Evolutionary conservation across 352 stramenopile species (phyloP).

Genomic region (Phytophthora brassicae): DNA sequence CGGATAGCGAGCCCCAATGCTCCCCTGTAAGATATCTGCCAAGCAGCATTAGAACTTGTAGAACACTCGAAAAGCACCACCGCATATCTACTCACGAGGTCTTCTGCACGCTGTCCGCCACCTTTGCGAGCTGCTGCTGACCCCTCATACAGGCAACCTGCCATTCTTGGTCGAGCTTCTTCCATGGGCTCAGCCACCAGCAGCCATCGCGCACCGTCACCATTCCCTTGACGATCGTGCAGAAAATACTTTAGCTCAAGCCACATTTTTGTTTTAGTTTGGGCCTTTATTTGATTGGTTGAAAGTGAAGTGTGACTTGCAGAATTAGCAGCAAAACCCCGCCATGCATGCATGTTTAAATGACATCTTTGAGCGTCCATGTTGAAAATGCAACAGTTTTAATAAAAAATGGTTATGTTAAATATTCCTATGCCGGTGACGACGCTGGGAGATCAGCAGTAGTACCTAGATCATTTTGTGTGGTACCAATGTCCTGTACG

Average conservation of each 20-base stretch:
- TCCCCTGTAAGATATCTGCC: constrained; percentile 64
- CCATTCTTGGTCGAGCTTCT: constrained; percentile 72
- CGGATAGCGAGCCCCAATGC: constrained; percentile 59
- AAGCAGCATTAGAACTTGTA: neutral
- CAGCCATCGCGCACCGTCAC: constrained; percentile 25
- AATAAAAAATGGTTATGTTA: no score
- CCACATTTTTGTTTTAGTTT: no score
- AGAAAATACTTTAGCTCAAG: constrained; percentile 11
- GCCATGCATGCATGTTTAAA: no score
- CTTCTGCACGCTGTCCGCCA: constrained; percentile 75
- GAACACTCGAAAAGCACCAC: neutral
- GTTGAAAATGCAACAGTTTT: no score
- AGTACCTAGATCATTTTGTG: no score
- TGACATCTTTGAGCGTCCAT: no score
- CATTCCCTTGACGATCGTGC: constrained; percentile 6
- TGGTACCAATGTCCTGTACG: no score
- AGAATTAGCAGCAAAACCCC: no score
- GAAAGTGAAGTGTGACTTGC: neutral
- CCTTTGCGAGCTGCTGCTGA: constrained; percentile 65
- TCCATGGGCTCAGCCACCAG: constrained; percentile 67
- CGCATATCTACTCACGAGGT: constrained; percentile 53
- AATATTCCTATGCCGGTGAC: no score
- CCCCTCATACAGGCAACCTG: constrained; percentile 40
- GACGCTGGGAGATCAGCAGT: no score
- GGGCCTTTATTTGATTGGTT: no score